Base-by-base conservation (phyloP, 306 rosid genomes). In the Vicia sativa region DNA sequence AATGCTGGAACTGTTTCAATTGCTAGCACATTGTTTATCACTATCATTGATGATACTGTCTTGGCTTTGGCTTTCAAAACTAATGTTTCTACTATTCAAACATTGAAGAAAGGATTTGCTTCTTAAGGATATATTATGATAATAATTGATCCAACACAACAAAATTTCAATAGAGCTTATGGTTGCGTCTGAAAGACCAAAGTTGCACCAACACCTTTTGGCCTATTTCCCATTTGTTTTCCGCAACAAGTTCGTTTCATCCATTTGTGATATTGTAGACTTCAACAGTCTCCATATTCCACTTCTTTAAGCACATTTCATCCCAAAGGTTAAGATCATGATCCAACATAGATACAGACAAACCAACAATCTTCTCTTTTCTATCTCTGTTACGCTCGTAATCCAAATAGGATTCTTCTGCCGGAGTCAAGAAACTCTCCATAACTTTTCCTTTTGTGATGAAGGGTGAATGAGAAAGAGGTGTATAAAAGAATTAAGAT, bases 31-130 rank as follows among this genome's bases (percentile, higher is more conserved):
- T 18, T 86, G 50, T 81, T 86, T 35, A 4, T 48, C 16, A 65
- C 85, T 0, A 21, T 80, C 31, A 79, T 83, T 55, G 83, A 84
- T 23, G 73, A 77, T 45, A 70, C 46, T 15, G 71, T 81, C 29
- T 74, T 86, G 78, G 87, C 87, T 46, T 65, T 76, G 67, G 70
- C 87, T 3, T 83, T 86, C 68, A 86, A 81, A 65, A 83, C 85
- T 21, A 56, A 77, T 49, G 79, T 72, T 52, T 34, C 53, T 42
- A 79, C 83, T 49, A 75, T 85, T 75, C 65, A 77, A 41, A 44
- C 39, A 18, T 62, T 83, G 46, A 83, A 81, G 79, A 80, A 78
- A 38, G 83, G 71, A 13, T 81, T 83, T 76, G 37, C 75, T 46
- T 50, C 57, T 9, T 50, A 50, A 50, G 29, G 29, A 10, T n/a